phyloP scores from a whole-genome alignment of 805 yeast species.

The Metschnikowia lochheadii region DNA sequence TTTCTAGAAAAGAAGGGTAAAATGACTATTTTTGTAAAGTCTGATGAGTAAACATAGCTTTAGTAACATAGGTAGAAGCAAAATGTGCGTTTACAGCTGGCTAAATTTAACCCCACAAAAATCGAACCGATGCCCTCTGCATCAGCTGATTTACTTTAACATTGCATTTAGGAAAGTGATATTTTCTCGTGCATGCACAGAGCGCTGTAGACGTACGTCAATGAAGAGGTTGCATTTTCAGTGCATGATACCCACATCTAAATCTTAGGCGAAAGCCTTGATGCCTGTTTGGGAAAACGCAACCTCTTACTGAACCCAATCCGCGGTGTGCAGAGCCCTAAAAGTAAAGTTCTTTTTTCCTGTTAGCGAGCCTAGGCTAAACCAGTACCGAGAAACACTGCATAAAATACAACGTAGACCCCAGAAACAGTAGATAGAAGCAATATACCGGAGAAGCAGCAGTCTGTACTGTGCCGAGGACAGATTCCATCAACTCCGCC shows the following conservation, averaged over 20 bases:
- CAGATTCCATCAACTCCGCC: neutral
- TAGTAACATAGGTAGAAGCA: neutral
- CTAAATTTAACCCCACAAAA: neutral
- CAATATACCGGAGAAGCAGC: neutral
- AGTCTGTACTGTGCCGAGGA: no score
- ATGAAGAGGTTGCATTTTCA: neutral
- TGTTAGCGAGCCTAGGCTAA: neutral
- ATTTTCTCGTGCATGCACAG: neutral
- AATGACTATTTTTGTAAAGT: no score
- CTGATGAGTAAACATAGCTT: no score
- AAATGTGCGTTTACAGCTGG: neutral
- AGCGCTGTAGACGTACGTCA: neutral
- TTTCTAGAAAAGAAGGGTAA: no score
- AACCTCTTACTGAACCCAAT: neutral
- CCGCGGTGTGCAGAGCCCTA: neutral
- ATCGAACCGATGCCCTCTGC: neutral
- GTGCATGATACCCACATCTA: neutral
- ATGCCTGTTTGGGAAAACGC: neutral
- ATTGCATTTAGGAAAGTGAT: neutral
- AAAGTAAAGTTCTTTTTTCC: neutral
- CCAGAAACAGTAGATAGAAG: neutral
- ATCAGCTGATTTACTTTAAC: neutral
- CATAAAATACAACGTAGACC: neutral
- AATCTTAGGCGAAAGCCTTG: no score
- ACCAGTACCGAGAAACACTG: neutral